Conservation (phyloP, 768 basidiomycete species). For the Psilocybe sp. region DNA sequence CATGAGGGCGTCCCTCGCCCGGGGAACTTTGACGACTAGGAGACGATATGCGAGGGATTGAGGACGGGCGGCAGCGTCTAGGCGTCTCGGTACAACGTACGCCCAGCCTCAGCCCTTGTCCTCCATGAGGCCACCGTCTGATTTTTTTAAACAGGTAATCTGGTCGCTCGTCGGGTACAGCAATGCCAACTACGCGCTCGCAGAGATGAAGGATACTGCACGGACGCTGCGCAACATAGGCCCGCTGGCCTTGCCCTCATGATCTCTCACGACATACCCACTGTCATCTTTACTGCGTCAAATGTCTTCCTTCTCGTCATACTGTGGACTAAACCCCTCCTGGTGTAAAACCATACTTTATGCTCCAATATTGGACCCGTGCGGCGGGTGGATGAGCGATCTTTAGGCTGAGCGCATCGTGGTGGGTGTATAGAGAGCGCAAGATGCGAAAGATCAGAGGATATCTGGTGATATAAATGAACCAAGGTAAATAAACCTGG, state of each 20-base stretch:
- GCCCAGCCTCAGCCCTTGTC: not conserved
- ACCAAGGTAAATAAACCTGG: no score
- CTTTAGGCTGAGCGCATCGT: slow-evolving; percentile 33
- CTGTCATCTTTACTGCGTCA: slow-evolving; percentile 49
- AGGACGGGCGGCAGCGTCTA: slow-evolving; percentile 42
- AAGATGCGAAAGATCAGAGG: slow-evolving; percentile 10
- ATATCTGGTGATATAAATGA: no score
- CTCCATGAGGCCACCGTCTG: not conserved
- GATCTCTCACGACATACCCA: slow-evolving; percentile 11
- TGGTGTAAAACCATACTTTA: slow-evolving; percentile 43
- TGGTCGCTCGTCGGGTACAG: slow-evolving; percentile 58
- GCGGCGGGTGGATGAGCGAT: slow-evolving; percentile 36
- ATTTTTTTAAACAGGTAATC: slow-evolving; percentile 41
- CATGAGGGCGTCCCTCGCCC: slow-evolving; percentile 20
- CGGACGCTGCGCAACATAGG: slow-evolving; percentile 66
- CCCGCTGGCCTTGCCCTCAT: slow-evolving; percentile 25
- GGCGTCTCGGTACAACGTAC: slow-evolving; percentile 44
- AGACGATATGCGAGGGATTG: slow-evolving; percentile 32
- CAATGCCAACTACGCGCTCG: slow-evolving; percentile 66
- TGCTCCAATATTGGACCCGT: slow-evolving; percentile 59
- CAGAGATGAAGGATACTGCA: slow-evolving; percentile 60
- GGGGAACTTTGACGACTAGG: slow-evolving; percentile 26
- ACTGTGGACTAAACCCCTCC: slow-evolving; percentile 53
- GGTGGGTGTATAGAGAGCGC: no score
- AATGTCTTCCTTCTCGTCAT: slow-evolving; percentile 58